These are phyloP conservation scores for Apophysomyces trapeziformis DNA, from an alignment of 371 early-diverging fungal genomes.

Conservation along the genomic window DNA sequence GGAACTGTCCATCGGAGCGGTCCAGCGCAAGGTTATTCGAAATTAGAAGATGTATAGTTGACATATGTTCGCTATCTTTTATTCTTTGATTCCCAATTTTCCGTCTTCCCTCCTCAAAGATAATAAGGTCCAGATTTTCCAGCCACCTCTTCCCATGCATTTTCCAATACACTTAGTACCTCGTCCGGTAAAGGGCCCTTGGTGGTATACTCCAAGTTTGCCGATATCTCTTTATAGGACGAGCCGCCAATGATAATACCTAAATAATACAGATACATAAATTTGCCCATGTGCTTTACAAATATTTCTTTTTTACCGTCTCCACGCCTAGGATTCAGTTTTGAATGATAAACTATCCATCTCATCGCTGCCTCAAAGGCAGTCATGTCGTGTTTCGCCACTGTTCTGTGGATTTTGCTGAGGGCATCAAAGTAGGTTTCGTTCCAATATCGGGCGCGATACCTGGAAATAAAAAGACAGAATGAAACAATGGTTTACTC, in stretches of 20 bases:
- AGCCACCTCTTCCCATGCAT: constrained; percentile 51
- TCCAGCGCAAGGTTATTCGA: not conserved
- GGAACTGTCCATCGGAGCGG: not conserved
- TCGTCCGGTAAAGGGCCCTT: constrained; percentile 59
- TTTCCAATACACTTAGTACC: constrained; percentile 56
- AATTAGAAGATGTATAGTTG: not conserved
- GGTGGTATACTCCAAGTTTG: constrained; percentile 52
- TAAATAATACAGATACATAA: constrained; percentile 17
- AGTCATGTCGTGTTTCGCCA: constrained; percentile 42
- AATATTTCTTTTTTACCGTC: constrained; percentile 44
- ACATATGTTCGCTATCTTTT: too few species aligned
- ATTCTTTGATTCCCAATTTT: too few species aligned
- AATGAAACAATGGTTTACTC: not conserved
- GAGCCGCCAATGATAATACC: constrained; percentile 68
- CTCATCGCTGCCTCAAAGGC: constrained; percentile 57
- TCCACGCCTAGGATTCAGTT: constrained; percentile 42
- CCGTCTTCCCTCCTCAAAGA: constrained; percentile 17
- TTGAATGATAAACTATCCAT: constrained; percentile 70
- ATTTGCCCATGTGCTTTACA: not conserved
- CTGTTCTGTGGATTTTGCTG: constrained; percentile 40
- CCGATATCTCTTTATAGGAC: constrained; percentile 50
- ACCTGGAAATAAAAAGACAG: constrained; percentile 17
- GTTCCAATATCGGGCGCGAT: constrained; percentile 67
- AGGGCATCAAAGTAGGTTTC: constrained; percentile 57
- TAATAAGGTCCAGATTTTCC: constrained; percentile 51